Evolutionary conservation across 805 yeast species (phyloP).

Genomic region (Komagataella pseudopastoris): DNA sequence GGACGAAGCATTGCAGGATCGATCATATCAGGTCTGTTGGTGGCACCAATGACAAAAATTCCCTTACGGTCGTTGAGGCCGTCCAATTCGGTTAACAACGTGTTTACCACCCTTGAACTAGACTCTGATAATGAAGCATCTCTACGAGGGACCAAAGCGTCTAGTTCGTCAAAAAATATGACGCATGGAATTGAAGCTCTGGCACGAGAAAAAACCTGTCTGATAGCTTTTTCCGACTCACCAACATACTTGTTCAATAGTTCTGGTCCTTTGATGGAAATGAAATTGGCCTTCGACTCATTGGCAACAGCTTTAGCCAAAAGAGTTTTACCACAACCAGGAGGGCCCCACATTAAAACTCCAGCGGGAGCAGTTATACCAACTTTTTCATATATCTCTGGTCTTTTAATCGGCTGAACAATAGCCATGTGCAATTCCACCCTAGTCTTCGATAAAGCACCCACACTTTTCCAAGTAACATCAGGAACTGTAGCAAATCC

Average conservation of each 20-base stretch:
- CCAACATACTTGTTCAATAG: conserved; percentile 92
- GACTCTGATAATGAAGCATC: conserved; percentile 82
- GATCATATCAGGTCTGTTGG: conserved; percentile 95
- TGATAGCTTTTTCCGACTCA: conserved; percentile 84
- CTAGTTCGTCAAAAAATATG: conserved; percentile 90
- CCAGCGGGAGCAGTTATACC: conserved; percentile 97
- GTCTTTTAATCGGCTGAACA: conserved; percentile 90
- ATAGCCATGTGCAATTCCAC: conserved; percentile 94
- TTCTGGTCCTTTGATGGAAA: conserved; percentile 94
- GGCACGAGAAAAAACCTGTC: conserved; percentile 88
- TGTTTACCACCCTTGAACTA: conserved; percentile 87
- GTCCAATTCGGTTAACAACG: conserved; percentile 86
- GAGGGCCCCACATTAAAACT: conserved; percentile 97
- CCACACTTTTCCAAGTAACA: conserved; percentile 91
- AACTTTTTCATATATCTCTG: conserved; percentile 77
- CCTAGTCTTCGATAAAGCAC: conserved; percentile 71
- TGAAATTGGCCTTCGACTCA: conserved; percentile 92
- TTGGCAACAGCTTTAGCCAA: conserved; percentile 97
- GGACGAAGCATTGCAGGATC: conserved; percentile 98
- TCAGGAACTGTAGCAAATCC: conserved; percentile 98
- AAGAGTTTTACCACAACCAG: conserved; percentile 96
- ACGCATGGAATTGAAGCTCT: conserved; percentile 92
- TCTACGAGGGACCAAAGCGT: conserved; percentile 90
- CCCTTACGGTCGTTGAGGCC: conserved; percentile 90
- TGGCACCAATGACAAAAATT: conserved; percentile 90